Conservation (phyloP, 2,329 filamentous ascomycete genomes). For the Phaeosphaeriaceae sp. region DNA sequence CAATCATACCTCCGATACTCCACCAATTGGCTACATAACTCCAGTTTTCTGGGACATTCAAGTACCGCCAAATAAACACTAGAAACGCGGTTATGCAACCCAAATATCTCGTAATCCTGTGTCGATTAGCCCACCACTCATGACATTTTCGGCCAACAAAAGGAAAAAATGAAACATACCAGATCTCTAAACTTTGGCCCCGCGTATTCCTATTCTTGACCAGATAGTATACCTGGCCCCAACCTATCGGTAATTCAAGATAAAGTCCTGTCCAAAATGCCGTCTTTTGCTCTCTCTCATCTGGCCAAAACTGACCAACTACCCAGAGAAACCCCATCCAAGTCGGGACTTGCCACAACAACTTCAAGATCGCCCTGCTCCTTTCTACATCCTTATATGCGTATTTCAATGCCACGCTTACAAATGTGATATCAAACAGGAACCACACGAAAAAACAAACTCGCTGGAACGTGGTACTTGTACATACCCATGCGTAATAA, state of each 20-base stretch:
- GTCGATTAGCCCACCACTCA: not conserved
- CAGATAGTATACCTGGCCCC: slow-evolving; percentile 43
- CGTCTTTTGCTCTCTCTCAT: slow-evolving; percentile 50
- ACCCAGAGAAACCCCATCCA: slow-evolving; percentile 40
- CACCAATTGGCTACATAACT: slow-evolving; percentile 43
- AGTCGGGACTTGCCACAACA: slow-evolving; percentile 34
- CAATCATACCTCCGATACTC: slow-evolving; percentile 43
- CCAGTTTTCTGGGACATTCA: slow-evolving; percentile 50
- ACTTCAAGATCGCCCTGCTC: slow-evolving; percentile 23
- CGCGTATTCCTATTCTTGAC: slow-evolving; percentile 40
- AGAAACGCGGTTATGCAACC: slow-evolving; percentile 49
- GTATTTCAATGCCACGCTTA: slow-evolving; percentile 36
- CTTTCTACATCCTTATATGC: slow-evolving; percentile 35
- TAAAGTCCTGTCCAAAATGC: slow-evolving; percentile 50
- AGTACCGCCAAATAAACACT: slow-evolving; percentile 50
- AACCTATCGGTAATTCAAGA: slow-evolving; percentile 49
- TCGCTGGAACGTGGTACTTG: slow-evolving; percentile 42
- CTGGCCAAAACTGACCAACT: slow-evolving; percentile 39
- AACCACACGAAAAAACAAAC: slow-evolving; percentile 49
- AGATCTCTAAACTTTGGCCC: slow-evolving; percentile 50
- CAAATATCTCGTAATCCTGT: slow-evolving; percentile 48
- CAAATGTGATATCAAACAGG: slow-evolving; percentile 46
- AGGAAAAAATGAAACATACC: slow-evolving; percentile 31
- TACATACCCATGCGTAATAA: slow-evolving; percentile 49
- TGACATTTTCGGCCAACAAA: no score